Percentiles rank a stretch among this genome's conserved stretches.
These are phyloP conservation scores for Lycium ferocissimum DNA, from an alignment of 257 asterid species.

Conservation along the genomic window DNA sequence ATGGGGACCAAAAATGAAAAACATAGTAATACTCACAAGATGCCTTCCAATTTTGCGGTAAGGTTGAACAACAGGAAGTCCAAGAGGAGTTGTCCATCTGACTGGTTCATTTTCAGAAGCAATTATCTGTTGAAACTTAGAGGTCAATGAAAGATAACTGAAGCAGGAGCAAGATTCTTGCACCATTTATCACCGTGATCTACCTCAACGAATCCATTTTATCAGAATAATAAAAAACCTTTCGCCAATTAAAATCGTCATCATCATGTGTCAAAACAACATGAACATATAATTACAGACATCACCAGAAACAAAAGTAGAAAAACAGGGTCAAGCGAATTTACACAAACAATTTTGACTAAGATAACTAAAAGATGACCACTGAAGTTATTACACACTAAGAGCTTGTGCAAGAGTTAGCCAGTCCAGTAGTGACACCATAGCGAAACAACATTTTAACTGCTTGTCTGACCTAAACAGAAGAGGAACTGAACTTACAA, in stretches of 20 bases:
- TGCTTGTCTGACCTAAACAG: neutral
- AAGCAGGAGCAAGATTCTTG: conserved; percentile 5
- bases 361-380: conserved; percentile 4
- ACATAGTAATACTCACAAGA: conserved; percentile 55
- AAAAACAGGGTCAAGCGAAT: conserved; percentile 17
- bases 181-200: neutral
- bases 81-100: conserved; percentile 96
- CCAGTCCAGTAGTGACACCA: neutral
- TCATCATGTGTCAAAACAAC: neutral
- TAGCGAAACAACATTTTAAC: neutral
- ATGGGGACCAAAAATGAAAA: conserved; percentile 10
- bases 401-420: conserved; percentile 2
- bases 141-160: conserved; percentile 33
- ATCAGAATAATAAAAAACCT: neutral
- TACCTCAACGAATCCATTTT: neutral
- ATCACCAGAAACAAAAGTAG: neutral
- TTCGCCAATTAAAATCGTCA: neutral
- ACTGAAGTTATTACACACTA: conserved; percentile 11
- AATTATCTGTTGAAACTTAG: conserved; percentile 62
- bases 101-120: conserved; percentile 92
- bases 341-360: neutral
- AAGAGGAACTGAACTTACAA: neutral
- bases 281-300: neutral
- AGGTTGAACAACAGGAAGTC: conserved; percentile 99
- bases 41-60: conserved; percentile 75